These are phyloP conservation scores for Globisporangium takayamanum DNA, from an alignment of 352 stramenopile species.

Conservation along the genomic window DNA sequence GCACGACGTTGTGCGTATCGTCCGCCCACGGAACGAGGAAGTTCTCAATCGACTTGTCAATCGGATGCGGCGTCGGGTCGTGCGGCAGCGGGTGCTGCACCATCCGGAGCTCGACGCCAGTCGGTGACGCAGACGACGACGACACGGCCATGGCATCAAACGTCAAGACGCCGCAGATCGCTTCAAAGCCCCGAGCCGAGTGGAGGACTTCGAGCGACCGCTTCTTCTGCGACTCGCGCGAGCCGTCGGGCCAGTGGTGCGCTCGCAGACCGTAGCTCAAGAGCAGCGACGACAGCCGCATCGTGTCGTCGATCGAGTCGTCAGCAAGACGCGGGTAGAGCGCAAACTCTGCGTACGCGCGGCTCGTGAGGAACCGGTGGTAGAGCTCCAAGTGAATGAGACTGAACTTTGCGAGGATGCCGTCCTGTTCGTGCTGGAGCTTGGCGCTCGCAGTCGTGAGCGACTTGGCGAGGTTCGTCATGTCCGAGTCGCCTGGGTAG, in stretches of 20 bases:
- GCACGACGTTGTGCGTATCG: slow-evolving; percentile 35
- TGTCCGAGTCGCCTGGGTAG: slow-evolving; percentile 68
- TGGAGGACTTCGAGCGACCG: slow-evolving; percentile 64
- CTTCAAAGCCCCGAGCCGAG: slow-evolving; percentile 59
- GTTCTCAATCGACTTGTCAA: slow-evolving; percentile 68
- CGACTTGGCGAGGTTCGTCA: slow-evolving; percentile 61
- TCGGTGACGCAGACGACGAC: slow-evolving; percentile 11
- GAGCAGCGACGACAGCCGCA: slow-evolving; percentile 59
- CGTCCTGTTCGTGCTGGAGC: slow-evolving; percentile 76
- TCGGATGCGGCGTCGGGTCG: slow-evolving; percentile 30
- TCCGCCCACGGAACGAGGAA: slow-evolving; percentile 63
- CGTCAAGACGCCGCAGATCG: slow-evolving; percentile 64
- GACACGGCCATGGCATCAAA: slow-evolving; percentile 55
- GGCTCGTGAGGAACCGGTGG: slow-evolving; percentile 79
- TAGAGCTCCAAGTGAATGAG: slow-evolving; percentile 84
- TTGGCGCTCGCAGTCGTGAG: slow-evolving; percentile 54
- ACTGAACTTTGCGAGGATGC: slow-evolving; percentile 78
- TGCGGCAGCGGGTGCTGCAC: slow-evolving; percentile 48
- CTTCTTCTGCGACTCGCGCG: slow-evolving; percentile 42
- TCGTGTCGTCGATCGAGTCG: slow-evolving; percentile 70
- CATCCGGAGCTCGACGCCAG: slow-evolving; percentile 34
- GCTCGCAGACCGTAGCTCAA: slow-evolving; percentile 78
- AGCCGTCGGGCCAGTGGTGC: slow-evolving; percentile 66
- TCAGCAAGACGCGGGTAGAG: slow-evolving; percentile 62
- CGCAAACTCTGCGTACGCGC: slow-evolving; percentile 78